Conservation (phyloP, 2,329 filamentous ascomycete species). For the Pseudogymnoascus verrucosus region DNA sequence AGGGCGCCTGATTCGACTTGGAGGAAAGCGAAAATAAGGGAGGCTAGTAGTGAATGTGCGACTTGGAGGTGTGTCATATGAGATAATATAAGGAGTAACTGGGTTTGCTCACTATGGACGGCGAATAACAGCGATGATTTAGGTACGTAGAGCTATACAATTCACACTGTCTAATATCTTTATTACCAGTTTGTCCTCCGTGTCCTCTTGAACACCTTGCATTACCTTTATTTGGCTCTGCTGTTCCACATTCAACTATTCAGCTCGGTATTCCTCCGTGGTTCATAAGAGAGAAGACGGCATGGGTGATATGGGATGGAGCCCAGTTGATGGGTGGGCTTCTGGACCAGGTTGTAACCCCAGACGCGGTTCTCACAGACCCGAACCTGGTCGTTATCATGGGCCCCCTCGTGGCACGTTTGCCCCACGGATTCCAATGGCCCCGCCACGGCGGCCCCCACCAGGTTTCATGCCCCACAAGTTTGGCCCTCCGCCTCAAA, state of each 20-base stretch:
- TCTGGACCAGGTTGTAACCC: not conserved
- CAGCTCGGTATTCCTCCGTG: not conserved
- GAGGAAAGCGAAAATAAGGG: not conserved
- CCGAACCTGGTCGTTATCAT: not conserved
- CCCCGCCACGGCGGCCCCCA: not conserved
- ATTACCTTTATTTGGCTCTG: not conserved
- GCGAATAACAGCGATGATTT: conserved; percentile 3
- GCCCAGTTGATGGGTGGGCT: not conserved
- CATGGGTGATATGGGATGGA: conserved; percentile 1
- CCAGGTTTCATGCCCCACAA: not conserved
- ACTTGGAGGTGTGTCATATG: not conserved
- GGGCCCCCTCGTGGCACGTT: not conserved
- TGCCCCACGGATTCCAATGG: not conserved
- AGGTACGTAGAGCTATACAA: not conserved
- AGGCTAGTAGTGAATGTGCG: not conserved
- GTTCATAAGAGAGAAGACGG: not conserved
- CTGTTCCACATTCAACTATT: not conserved
- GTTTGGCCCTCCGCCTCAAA: not conserved
- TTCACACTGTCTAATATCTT: not conserved
- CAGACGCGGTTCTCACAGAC: not conserved
- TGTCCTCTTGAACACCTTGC: not conserved
- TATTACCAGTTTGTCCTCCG: not conserved
- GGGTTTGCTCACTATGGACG: not conserved
- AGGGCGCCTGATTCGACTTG: not conserved
- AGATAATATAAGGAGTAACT: not conserved